phyloP scores from a whole-genome alignment of 2,329 filamentous ascomycete genomes.

The Pseudogymnoascus sp. region DNA sequence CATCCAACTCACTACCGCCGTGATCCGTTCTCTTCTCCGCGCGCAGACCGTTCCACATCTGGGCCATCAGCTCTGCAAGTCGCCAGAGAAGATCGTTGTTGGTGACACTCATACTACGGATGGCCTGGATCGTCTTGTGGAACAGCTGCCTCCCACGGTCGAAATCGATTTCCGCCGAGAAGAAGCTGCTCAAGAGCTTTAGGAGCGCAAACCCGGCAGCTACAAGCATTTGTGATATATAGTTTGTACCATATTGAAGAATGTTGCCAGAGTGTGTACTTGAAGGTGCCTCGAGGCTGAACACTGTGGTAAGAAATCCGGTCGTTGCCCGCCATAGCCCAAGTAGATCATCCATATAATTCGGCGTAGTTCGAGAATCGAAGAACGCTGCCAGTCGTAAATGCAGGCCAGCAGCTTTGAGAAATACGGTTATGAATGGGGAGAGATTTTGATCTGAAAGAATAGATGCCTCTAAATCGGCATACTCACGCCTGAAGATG shows the following conservation, averaged over 20 bases:
- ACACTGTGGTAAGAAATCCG: conserved; percentile 53
- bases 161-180: conserved; percentile 62
- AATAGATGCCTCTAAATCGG: conserved; percentile 53
- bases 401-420: conserved; percentile 65
- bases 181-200: conserved; percentile 71
- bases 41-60: conserved; percentile 64
- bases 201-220: conserved; percentile 69
- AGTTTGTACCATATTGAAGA: conserved; percentile 61
- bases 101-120: conserved; percentile 64
- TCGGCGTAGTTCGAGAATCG: conserved; percentile 62
- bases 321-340: conserved; percentile 65
- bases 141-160: conserved; percentile 61
- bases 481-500: conserved; percentile 56
- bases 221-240: conserved; percentile 80
- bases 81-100: conserved; percentile 74
- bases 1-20: conserved; percentile 44
- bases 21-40: conserved; percentile 35
- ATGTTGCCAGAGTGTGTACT: conserved; percentile 37
- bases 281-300: conserved; percentile 45
- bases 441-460: conserved; percentile 47
- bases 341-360: conserved; percentile 67
- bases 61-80: conserved; percentile 75
- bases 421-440: conserved; percentile 53
- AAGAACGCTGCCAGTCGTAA: conserved; percentile 74
- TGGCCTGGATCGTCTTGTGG: conserved; percentile 58